Evolutionary conservation across 108 stramenopile species (phyloP).

Genomic region (Skeletonema potamos): DNA sequence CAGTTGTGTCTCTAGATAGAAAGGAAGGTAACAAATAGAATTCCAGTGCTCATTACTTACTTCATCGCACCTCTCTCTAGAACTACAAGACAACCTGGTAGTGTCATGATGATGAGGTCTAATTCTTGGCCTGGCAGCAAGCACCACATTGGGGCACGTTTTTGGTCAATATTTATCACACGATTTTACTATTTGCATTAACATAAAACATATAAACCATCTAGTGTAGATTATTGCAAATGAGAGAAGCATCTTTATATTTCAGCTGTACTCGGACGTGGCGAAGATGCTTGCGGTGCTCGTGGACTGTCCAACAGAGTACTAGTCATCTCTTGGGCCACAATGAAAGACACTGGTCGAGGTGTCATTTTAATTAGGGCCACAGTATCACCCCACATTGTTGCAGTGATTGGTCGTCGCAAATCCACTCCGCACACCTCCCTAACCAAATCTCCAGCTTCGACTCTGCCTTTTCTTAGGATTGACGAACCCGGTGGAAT

Average conservation of each 20-base stretch:
- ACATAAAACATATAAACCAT: neutral
- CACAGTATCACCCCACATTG: slow-evolving; percentile 91
- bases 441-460: slow-evolving; percentile 77
- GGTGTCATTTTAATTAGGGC: slow-evolving; percentile 87
- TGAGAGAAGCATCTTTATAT: slow-evolving; percentile 34
- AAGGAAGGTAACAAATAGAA: no score
- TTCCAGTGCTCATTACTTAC: no score
- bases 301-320: slow-evolving; percentile 31
- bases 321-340: slow-evolving; percentile 61
- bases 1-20: no score
- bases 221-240: slow-evolving; percentile 29
- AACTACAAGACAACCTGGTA: no score
- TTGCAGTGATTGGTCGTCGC: slow-evolving; percentile 82
- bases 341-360: slow-evolving; percentile 68
- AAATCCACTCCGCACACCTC: slow-evolving; percentile 87
- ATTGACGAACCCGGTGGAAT: slow-evolving; percentile 66
- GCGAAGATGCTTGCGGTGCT: slow-evolving; percentile 29
- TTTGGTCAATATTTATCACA: no score
- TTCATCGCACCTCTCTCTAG: no score
- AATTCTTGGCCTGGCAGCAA: no score
- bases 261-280: slow-evolving; percentile 27
- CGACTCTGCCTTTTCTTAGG: slow-evolving; percentile 67
- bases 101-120: no score
- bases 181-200: neutral
- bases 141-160: no score